Base-by-base conservation (phyloP, 2,329 filamentous ascomycete species). In the Venturia aucupariae region DNA sequence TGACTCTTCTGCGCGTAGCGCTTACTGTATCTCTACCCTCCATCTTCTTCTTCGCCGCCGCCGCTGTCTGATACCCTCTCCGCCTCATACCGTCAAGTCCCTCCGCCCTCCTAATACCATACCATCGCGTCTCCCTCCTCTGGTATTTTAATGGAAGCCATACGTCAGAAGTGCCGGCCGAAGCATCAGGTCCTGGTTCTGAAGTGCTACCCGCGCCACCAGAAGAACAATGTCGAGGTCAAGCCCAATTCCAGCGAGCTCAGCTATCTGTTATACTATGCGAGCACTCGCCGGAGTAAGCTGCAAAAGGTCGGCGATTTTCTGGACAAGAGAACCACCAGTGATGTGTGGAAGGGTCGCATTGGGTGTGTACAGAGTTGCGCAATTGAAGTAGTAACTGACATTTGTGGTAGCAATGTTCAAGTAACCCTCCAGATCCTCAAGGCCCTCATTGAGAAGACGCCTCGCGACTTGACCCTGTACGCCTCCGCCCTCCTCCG, bases 161-260 rank as follows among this genome's bases (percentile, higher is more conserved):
- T 84, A 69, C 82, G 83, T 68, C 83, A 86, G 74, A 82, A 80
- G 70, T 83, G 80, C 77, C 90, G 93, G 66, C 93, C 94, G 35
- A 97, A 97, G 81, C 94, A 99, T 79, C 93, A 97, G 83, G 90
- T 97, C 70, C 82, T 97, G 67, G 88, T 97, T 69, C 84, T 97
- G 69, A 97, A 96, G 80, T 97, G 93, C 81, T 99, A 97, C 76
- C 94, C 94, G 48, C 89, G 89, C 70, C 92, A 90, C 68, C 90
- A 90, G 68, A 97, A 97, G 79, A 91, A 90, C 70, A 72, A 75
- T 67, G 89, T 92, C 74, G 91, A 96, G 72, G 91, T 96, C 73
- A 95, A 93, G 78, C 92, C 94, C 55, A 97, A 97, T 77, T 91
- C 91, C 69, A 96, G 91, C 78, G 94, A 99, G 81, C 85, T 99